Evolutionary conservation across 768 basidiomycete species (phyloP).

Genomic region (Gloeostereum incarnatum): DNA sequence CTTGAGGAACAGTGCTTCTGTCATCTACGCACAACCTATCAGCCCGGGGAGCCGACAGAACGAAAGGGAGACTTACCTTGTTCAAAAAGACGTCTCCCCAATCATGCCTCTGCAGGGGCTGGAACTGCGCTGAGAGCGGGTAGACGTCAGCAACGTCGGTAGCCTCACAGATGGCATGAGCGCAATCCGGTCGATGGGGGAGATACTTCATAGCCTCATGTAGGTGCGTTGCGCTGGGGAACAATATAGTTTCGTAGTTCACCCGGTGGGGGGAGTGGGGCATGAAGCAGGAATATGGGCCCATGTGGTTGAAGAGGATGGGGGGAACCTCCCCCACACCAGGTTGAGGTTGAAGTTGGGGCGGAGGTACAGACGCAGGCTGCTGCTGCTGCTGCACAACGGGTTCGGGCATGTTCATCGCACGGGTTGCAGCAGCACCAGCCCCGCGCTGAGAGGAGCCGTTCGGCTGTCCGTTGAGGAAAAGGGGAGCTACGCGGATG

Average conservation of each 20-base stretch:
- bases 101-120: constrained; percentile 34
- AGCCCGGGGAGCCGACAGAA: background rate
- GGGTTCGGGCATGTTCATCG: background rate
- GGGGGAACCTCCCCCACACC: constrained; percentile 11
- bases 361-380: constrained; percentile 1
- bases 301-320: constrained; percentile 32
- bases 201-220: constrained; percentile 68
- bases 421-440: background rate
- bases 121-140: constrained; percentile 19
- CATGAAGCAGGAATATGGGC: constrained; percentile 38
- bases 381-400: constrained; percentile 2
- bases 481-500: constrained; percentile 11
- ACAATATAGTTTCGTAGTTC: constrained; percentile 40
- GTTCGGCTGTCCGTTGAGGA: constrained; percentile 8
- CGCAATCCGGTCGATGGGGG: constrained; percentile 34
- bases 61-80: constrained; percentile 27
- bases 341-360: constrained; percentile 1
- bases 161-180: constrained; percentile 44
- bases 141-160: constrained; percentile 25
- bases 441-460: background rate
- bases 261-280: constrained; percentile 62
- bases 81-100: constrained; percentile 46
- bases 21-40: constrained; percentile 41
- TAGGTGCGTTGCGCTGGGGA: constrained; percentile 68
- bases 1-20: constrained; percentile 57